phyloP scores from a whole-genome alignment of 306 rosid species.

The Geum urbanum region DNA sequence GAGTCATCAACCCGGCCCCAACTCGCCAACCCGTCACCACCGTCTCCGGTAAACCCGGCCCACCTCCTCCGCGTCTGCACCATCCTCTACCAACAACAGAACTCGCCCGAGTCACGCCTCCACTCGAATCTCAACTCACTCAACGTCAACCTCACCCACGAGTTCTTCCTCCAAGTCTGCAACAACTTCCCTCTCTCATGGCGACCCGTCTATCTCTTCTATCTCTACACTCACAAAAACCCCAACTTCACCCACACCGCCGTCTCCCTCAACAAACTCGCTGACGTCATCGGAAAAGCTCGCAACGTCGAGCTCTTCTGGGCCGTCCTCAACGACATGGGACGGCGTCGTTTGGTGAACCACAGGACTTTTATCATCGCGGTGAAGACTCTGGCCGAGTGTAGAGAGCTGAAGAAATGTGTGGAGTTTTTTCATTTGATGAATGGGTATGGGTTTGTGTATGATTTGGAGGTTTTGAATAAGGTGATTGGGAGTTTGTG shows the following conservation, averaged over 20 bases:
- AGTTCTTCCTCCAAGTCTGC: constrained; percentile 88
- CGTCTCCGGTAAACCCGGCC: constrained; percentile 39
- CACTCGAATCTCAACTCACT: constrained; percentile 53
- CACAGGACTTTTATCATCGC: constrained; percentile 50
- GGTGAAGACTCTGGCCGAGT: constrained; percentile 47
- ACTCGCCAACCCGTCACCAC: background rate
- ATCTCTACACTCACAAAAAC: constrained; percentile 32
- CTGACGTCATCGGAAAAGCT: constrained; percentile 42
- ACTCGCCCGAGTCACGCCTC: constrained; percentile 58
- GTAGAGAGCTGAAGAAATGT: constrained; percentile 64
- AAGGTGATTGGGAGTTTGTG: constrained; percentile 51
- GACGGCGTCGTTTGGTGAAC: constrained; percentile 39
- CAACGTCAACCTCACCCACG: constrained; percentile 60
- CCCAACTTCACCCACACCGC: constrained; percentile 51
- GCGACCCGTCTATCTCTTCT: constrained; percentile 70
- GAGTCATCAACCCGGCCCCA: constrained; percentile 10
- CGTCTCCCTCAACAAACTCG: constrained; percentile 58
- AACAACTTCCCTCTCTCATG: constrained; percentile 74
- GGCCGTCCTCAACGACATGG: constrained; percentile 44
- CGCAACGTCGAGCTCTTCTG: constrained; percentile 67
- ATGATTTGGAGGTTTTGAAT: constrained; percentile 48
- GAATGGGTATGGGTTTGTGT: constrained; percentile 49
- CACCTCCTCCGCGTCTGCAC: constrained; percentile 69
- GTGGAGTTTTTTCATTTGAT: constrained; percentile 67
- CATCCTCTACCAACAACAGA: constrained; percentile 68